Conservation (phyloP, 768 basidiomycete species). For the Russula sp. region DNA sequence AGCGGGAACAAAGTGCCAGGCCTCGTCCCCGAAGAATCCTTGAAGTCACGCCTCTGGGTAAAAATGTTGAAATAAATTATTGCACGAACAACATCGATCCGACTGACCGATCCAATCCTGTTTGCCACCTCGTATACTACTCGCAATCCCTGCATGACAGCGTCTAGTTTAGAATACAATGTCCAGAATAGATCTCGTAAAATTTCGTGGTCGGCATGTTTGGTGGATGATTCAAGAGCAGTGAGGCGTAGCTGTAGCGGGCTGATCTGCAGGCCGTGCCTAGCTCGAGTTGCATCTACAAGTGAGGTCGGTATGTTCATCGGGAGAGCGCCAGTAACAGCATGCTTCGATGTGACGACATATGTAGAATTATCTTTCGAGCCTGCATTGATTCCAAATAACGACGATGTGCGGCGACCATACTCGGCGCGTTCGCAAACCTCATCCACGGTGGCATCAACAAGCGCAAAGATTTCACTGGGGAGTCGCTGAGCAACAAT, state of each 20-base stretch:
- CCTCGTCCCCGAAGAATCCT: constrained; percentile 77
- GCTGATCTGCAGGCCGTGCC: constrained; percentile 39
- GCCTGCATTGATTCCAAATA: constrained; percentile 33
- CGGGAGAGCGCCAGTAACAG: constrained; percentile 31
- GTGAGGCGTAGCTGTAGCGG: constrained; percentile 62
- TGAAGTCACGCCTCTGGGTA: constrained; percentile 81
- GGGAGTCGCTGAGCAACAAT: constrained; percentile 78
- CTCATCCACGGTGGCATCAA: constrained; percentile 86
- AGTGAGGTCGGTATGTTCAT: constrained; percentile 22
- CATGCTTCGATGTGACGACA: constrained; percentile 43
- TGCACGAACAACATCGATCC: constrained; percentile 2
- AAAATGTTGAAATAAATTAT: not conserved
- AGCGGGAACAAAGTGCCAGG: constrained; percentile 76
- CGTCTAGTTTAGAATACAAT: constrained; percentile 90
- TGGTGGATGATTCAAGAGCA: constrained; percentile 69
- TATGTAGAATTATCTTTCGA: constrained; percentile 45
- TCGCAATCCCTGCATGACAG: constrained; percentile 86
- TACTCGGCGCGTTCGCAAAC: constrained; percentile 89
- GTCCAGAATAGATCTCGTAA: constrained; percentile 96
- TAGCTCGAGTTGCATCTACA: constrained; percentile 16
- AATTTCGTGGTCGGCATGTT: constrained; percentile 77
- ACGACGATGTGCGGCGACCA: constrained; percentile 49
- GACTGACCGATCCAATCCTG: constrained; percentile 84
- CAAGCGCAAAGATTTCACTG: constrained; percentile 76
- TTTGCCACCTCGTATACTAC: constrained; percentile 88